Evolutionary conservation across 805 yeast species (phyloP).

Genomic region (Teunomyces panamensis): DNA sequence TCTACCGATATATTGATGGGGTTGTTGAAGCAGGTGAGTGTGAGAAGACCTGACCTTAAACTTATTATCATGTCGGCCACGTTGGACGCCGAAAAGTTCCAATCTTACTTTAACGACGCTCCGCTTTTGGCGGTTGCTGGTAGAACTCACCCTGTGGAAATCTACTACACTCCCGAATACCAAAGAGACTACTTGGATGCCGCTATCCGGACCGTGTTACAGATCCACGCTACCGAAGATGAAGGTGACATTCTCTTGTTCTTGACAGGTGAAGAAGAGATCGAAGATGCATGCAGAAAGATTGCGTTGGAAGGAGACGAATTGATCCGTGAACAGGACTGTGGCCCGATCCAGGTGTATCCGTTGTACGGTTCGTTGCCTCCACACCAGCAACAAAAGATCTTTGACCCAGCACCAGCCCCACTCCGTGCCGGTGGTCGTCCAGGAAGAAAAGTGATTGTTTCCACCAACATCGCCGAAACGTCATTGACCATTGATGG

Average conservation of each 20-base stretch:
- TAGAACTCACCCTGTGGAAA: slow-evolving; percentile 95
- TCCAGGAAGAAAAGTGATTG: slow-evolving; percentile 93
- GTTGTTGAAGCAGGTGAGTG: slow-evolving; percentile 74
- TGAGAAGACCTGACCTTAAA: slow-evolving; percentile 82
- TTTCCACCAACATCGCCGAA: slow-evolving; percentile 95
- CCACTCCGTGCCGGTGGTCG: slow-evolving; percentile 71
- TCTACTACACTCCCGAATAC: slow-evolving; percentile 93
- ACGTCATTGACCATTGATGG: slow-evolving; percentile 98
- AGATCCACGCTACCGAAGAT: slow-evolving; percentile 94
- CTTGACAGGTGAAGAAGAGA: slow-evolving; percentile 96
- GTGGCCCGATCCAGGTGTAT: slow-evolving; percentile 87
- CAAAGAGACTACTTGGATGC: slow-evolving; percentile 94
- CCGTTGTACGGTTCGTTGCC: slow-evolving; percentile 97
- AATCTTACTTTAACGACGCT: slow-evolving; percentile 82
- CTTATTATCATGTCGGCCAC: slow-evolving; percentile 97
- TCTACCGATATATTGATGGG: slow-evolving; percentile 98
- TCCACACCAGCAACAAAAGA: slow-evolving; percentile 90
- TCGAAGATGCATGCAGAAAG: slow-evolving; percentile 93
- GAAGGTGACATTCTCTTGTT: slow-evolving; percentile 87
- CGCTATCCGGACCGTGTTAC: slow-evolving; percentile 91
- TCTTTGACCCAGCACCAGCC: slow-evolving; percentile 86
- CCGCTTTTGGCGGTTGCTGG: slow-evolving; percentile 97
- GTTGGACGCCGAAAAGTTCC: slow-evolving; percentile 94
- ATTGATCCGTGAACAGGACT: slow-evolving; percentile 78
- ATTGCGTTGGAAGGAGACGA: slow-evolving; percentile 86